Evolutionary conservation across 495 filamentous ascomycete species (phyloP), one percentile per base, ranked within the genome.

Genomic region (Penicillium tannophilum): DNA sequence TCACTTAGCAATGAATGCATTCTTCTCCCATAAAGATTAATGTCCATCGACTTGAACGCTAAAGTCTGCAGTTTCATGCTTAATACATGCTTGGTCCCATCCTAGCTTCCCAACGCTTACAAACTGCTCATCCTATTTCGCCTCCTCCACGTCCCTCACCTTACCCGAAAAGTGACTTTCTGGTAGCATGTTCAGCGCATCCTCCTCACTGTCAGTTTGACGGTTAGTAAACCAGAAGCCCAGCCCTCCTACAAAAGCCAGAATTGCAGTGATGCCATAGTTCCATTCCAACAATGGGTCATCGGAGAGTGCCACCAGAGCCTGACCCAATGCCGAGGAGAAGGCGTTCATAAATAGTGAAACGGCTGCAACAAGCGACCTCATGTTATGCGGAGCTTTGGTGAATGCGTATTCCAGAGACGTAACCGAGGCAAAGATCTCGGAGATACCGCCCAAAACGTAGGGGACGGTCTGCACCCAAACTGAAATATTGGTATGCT

Each of bases 351-450:
- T 86, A 72, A 91, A 89, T 43, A 90, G 80, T 30, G 81, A 81
- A 42, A 91, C 72, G 6, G 86, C 82, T 63, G 85, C 85, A 23
- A 92, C 86, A 35, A 91, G 79, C 11, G 86, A 88, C 10, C 87
- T 81, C 88, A 93, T 90, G 71, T 87, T 90, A 59, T 77, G 80
- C 7, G 90, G 90, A 1, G 90, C 89, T 73, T 93, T 91, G 63
- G 85, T 89, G 69, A 86, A 92, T 6, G 90, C 90, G 58, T 92
- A 91, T 67, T 89, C 86, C 6, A 88, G 76, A 1, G 73, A 79
- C 14, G 85, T 87, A 62, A 90, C 81, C 49, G 80, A 85, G 0
- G 87, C 86, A 59, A 90, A 80, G 59, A 90, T 89, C 72, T 90
- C 89, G n/a, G 85, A 85, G n/a, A 90, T 74, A 58, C 81, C 88